Evolutionary conservation across 2,329 filamentous ascomycete species (phyloP), one percentile per base, ranked within the genome.

Genomic region (Aspergillus sp.): DNA sequence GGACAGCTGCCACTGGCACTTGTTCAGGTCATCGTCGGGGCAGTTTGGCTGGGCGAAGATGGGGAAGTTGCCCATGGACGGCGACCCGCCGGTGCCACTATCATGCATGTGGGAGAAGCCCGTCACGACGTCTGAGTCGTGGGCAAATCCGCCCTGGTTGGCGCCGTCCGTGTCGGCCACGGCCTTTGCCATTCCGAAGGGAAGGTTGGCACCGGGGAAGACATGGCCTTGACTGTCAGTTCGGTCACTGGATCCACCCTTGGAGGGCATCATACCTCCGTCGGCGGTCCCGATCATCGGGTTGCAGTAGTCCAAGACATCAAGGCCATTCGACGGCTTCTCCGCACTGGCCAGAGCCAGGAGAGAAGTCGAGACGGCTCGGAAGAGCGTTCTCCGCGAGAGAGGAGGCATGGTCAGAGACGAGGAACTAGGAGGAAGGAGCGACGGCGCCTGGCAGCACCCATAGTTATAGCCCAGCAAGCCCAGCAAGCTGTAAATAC

Each of bases 41-140:
- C 81, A 86, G 25, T 66, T 64, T 3, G 71, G 60, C 40, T 82
- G 79, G 0, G 80, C 69, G 41, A 86, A 85, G 1, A 86, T 61
- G 0, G 82, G 77, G 33, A 86, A 86, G 48, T 83, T 84, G 10
- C 80, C 82, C 11, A 85, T 59, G 3, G 77, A 83, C 0, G 80
- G 74, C 1, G 59, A 42, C 56, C 64, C 66, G 28, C 68, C 69
- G 20, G 68, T 72, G 8, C 69, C 69, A 26, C 58, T 64, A 42
- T 72, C 69, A 44, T 74, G 71, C 63, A 70, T 68, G 4, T 66
- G 54, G 1, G 56, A 60, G 49, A 75, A 75, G 3, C 72, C 72
- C 2, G 64, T 67, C 30, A 75, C 57, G 15, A 59, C 59, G 22
- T 57, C 59, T 1, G 64, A 64, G 40, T 73, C 69, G 3, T 61